Conservation (phyloP, 176 grass and related monocot species). For the sorghum (Sorghum bicolor) region Sorghum_bicolor_NCBIv3 NC_012871.2:77525501-77526000, state of each 20-base stretch:
- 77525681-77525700: background rate
- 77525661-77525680: background rate
- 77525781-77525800: background rate
- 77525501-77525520: constrained; percentile 97
- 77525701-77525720: constrained; percentile 19
- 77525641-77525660: background rate
- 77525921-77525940: constrained; percentile 77
- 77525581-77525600: background rate
- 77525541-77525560: constrained; percentile 92
- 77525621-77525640: background rate
- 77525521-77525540: constrained; percentile 82
- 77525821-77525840: constrained; percentile 15
- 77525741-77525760: background rate
- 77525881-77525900: constrained; percentile 83
- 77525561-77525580: constrained; percentile 48
- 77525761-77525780: constrained; percentile 6
- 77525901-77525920: constrained; percentile 88
- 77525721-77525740: constrained; percentile 1
- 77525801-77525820: background rate
- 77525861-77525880: constrained; percentile 69
- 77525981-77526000: constrained; percentile 69
- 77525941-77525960: constrained; percentile 93
- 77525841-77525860: constrained; percentile 56
- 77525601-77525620: constrained; percentile 13
- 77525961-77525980: constrained; percentile 72